phyloP scores from a whole-genome alignment of 306 rosid genomes.

The Medicago truncatula region MtrunA17r5.0-ANR NC_053044.1:47406501-47407000 shows the following conservation, averaged over 20 bases:
- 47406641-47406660: conserved; percentile 89
- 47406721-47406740: conserved; percentile 60
- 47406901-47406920: conserved; percentile 55
- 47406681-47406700: conserved; percentile 31
- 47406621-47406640: conserved; percentile 74
- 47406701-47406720: conserved; percentile 22
- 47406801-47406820: conserved; percentile 69
- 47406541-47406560: conserved; percentile 50
- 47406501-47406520: conserved; percentile 62
- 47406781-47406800: neutral
- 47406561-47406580: conserved; percentile 72
- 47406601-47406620: conserved; percentile 83
- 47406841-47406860: conserved; percentile 86
- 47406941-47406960: conserved; percentile 49
- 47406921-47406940: conserved; percentile 48
- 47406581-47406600: conserved; percentile 74
- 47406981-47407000: conserved; percentile 80
- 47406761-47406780: conserved; percentile 42
- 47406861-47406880: conserved; percentile 66
- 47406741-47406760: conserved; percentile 48
- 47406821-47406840: conserved; percentile 95
- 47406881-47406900: conserved; percentile 77
- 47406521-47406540: conserved; percentile 47
- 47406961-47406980: conserved; percentile 79
- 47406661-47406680: conserved; percentile 45